phyloP scores from a whole-genome alignment of 371 early-diverging fungal genomes.

The Blakeslea trispora region DNA sequence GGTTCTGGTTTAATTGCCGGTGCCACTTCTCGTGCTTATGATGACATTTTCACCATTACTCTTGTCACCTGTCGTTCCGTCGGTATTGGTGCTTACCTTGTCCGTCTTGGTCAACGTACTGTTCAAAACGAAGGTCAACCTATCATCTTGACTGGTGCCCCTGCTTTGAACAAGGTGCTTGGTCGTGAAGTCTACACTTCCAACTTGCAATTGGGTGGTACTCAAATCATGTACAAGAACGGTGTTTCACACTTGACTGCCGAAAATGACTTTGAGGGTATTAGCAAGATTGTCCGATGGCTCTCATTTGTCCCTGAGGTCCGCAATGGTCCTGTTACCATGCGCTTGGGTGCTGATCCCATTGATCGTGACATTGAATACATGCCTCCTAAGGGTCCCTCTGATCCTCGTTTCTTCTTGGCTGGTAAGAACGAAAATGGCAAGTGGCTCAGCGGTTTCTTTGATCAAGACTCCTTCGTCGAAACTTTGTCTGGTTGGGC shows the following conservation, averaged over 20 bases:
- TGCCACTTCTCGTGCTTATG: slow-evolving; percentile 94
- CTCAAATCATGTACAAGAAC: slow-evolving; percentile 98
- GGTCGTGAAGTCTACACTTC: slow-evolving; percentile 98
- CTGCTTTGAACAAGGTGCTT: slow-evolving; percentile 97
- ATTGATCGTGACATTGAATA: slow-evolving; percentile 77
- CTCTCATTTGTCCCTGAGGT: slow-evolving; percentile 85
- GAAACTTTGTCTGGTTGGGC: slow-evolving; percentile 79
- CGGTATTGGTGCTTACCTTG: slow-evolving; percentile 99
- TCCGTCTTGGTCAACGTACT: slow-evolving; percentile 96
- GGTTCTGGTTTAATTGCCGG: slow-evolving; percentile 99
- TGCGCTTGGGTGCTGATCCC: slow-evolving; percentile 59
- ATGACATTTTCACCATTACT: slow-evolving; percentile 96
- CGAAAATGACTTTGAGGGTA: slow-evolving; percentile 92
- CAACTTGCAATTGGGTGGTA: slow-evolving; percentile 98
- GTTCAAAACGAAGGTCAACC: slow-evolving; percentile 98
- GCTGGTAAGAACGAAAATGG: slow-evolving; percentile 76
- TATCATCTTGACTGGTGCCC: slow-evolving; percentile 98
- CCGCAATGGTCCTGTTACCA: slow-evolving; percentile 65
- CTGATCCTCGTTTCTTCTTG: slow-evolving; percentile 91
- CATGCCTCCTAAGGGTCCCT: slow-evolving; percentile 81
- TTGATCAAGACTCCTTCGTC: slow-evolving; percentile 88
- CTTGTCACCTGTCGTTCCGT: slow-evolving; percentile 98
- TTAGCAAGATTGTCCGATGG: slow-evolving; percentile 94
- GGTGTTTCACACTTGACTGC: slow-evolving; percentile 97
- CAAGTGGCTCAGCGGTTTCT: slow-evolving; percentile 87